phyloP scores from a whole-genome alignment of 2,329 filamentous ascomycete species.

The Catunica adiposa region DNA sequence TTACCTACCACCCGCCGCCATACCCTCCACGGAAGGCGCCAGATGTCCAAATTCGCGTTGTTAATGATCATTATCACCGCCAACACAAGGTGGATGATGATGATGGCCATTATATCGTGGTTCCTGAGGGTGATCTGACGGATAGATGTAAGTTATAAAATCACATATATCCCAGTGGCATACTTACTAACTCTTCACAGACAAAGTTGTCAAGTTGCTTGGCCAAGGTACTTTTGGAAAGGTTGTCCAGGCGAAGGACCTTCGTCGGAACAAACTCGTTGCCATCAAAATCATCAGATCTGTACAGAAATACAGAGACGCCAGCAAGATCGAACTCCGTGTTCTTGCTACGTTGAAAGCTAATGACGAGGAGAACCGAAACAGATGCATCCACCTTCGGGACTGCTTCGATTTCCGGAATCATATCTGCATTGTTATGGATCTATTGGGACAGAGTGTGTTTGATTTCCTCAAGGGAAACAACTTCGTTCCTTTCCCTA shows the following conservation, averaged over 20 bases:
- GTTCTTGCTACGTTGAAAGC: slow-evolving; percentile 82
- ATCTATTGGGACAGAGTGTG: slow-evolving; percentile 77
- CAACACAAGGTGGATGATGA: slow-evolving; percentile 80
- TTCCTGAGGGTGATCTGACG: slow-evolving; percentile 70
- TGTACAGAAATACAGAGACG: slow-evolving; percentile 95
- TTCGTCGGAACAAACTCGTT: slow-evolving; percentile 57
- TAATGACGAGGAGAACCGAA: slow-evolving; percentile 82
- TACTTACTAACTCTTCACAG: slow-evolving; percentile 27
- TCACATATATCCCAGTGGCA: background rate
- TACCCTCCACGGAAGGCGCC: slow-evolving; percentile 81
- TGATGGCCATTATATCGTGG: slow-evolving; percentile 91
- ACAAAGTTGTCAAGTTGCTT: slow-evolving; percentile 74
- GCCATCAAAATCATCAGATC: slow-evolving; percentile 97
- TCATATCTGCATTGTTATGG: slow-evolving; percentile 78
- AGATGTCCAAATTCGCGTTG: slow-evolving; percentile 49
- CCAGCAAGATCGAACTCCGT: slow-evolving; percentile 81
- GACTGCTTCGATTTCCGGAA: slow-evolving; percentile 96
- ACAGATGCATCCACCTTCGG: slow-evolving; percentile 88
- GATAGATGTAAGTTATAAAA: slow-evolving; percentile 51
- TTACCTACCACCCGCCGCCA: slow-evolving; percentile 71
- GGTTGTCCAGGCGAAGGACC: slow-evolving; percentile 83
- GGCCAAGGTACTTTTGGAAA: slow-evolving; percentile 98
- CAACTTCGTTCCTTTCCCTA: slow-evolving; percentile 88
- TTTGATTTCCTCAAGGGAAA: slow-evolving; percentile 98
- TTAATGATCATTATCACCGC: slow-evolving; percentile 38